Evolutionary conservation across 768 basidiomycete species (phyloP), one percentile per base, ranked within the genome.

Genomic region (Hericium coralloides): DNA sequence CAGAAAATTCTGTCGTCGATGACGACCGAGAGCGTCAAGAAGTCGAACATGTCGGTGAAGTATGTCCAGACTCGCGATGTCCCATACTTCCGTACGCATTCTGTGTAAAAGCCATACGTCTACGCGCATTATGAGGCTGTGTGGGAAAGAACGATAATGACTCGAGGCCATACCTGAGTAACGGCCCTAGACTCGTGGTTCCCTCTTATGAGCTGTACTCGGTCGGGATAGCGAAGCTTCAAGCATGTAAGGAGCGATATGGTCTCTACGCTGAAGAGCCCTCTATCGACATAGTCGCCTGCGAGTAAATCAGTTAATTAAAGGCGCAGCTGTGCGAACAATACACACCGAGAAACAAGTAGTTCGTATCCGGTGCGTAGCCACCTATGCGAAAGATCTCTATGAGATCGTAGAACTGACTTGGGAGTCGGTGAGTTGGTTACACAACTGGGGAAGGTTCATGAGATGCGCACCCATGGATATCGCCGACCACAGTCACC

Each of bases 21-120:
- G 60, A 99, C 97, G 56, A 95, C 95, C 37, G 92, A 94, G 56
- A 99, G 77, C 12, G 97, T 98, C 63, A 99, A 73, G 75, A 94
- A 99, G 76, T 99, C 97, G 72, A 99, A 99, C 95, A 99, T 97
- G 74, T 99, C 97, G 58, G 97, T 99, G 67, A 99, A 98, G 72
- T 98, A 98, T 25, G 92, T 94, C 97, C 97, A 99, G 37, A 98
- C 95, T 64, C 89, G 87, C 36, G 94, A 85, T 2, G 91, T 87
- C 55, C 94, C 95, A 65, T 99, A 99, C 73, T 99, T 99, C 43
- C 95, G 82, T 20, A 95, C 85, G 67, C 97, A 98, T 78, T 99
- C 97, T 38, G 92, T 90, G 72, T 99, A 99, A 76, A 99, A 99
- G 12, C 97, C 97, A 67, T 98, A 99, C 22, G 93, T 95, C 95